Conservation (phyloP, 202 grass and related monocot species). For the Panicum hallii region DNA sequence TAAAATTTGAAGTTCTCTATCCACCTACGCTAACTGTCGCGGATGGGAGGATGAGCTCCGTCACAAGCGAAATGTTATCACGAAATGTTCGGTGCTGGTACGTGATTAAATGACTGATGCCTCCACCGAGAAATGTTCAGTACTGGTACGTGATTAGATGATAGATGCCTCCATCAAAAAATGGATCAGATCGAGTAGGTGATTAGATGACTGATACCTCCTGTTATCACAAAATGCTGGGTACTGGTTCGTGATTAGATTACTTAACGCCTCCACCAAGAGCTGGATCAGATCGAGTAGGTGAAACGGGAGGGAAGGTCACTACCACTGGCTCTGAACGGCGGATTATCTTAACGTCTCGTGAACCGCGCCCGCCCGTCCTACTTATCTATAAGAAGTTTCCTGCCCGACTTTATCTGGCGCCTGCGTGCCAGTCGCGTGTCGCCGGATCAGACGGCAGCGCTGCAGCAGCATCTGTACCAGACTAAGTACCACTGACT, state of each 20-base stretch:
- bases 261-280: not conserved
- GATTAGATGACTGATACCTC: too few relatives aligned
- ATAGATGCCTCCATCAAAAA: too few relatives aligned
- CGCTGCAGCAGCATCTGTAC: not conserved
- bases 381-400: conserved; percentile 28
- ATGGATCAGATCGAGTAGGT: too few relatives aligned
- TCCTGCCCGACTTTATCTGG: conserved; percentile 3
- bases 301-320: not conserved
- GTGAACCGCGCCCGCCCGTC: not conserved
- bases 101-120: not conserved
- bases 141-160: too few relatives aligned
- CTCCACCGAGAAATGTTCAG: too few relatives aligned
- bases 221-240: not conserved
- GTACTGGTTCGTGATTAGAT: not conserved
- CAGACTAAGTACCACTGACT: not conserved
- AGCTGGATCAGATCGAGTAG: not conserved
- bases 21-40: too few relatives aligned
- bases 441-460: not conserved
- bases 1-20: too few relatives aligned
- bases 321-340: not conserved
- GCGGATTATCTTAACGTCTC: not conserved
- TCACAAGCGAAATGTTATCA: not conserved
- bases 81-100: not conserved
- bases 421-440: not conserved
- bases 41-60: not conserved